These are phyloP conservation scores for Venturiaceae sp. DNA, from an alignment of 2,329 filamentous ascomycete genomes.

Conservation along the genomic window DNA sequence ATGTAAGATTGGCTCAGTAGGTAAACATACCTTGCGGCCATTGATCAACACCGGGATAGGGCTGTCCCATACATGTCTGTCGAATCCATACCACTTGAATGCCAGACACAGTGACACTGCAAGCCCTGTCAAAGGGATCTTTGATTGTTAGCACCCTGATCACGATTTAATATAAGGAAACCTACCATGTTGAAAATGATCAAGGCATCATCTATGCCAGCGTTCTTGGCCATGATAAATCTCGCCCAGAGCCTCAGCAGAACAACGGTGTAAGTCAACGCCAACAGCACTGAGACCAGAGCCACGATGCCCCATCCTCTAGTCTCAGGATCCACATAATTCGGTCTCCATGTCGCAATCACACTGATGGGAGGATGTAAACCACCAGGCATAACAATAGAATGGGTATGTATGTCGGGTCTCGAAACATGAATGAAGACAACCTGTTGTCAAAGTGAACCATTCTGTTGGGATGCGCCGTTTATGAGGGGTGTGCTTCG, in stretches of 20 bases:
- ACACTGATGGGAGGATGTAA: not conserved
- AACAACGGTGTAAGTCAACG: slow-evolving; percentile 11
- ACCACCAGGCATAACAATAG: not conserved
- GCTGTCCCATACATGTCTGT: slow-evolving; percentile 5
- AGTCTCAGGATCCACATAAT: not conserved
- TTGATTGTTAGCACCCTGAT: not conserved
- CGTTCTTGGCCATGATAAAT: slow-evolving; percentile 10
- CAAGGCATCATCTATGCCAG: slow-evolving; percentile 13
- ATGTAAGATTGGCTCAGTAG: not conserved
- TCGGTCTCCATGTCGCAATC: not conserved
- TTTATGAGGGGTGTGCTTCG: not conserved
- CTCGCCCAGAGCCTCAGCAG: slow-evolving; percentile 12
- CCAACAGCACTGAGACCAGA: slow-evolving; percentile 6
- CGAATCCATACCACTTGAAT: slow-evolving; percentile 1
- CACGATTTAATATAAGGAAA: no score
- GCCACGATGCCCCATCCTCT: slow-evolving; percentile 3
- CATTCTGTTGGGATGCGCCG: not conserved
- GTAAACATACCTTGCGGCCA: not conserved
- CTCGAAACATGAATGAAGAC: not conserved
- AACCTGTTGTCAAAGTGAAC: not conserved
- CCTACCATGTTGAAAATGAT: slow-evolving; percentile 18
- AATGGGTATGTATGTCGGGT: not conserved
- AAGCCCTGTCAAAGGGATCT: slow-evolving; percentile 11
- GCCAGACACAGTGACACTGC: slow-evolving; percentile 6
- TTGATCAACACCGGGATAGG: not conserved